phyloP scores from a whole-genome alignment of 192 early-diverging fungal genomes.

The Linnemannia elongata region DNA sequence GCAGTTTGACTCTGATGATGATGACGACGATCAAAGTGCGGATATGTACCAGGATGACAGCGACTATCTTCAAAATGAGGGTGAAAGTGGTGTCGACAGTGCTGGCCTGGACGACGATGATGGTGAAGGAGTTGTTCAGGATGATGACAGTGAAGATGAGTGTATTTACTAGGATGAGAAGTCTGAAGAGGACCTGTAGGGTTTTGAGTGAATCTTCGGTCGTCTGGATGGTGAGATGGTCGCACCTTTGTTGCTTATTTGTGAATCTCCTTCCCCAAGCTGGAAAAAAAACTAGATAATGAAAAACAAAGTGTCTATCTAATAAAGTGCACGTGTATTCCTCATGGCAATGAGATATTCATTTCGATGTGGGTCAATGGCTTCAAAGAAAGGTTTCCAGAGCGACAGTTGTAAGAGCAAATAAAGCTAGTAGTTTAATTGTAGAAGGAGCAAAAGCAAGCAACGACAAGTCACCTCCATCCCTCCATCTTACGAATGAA shows the following conservation, averaged over 20 bases:
- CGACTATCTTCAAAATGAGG: background rate
- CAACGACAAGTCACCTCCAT: background rate
- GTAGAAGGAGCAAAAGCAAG: background rate
- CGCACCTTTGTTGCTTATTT: too few species aligned
- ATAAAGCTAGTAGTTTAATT: background rate
- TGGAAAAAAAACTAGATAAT: background rate
- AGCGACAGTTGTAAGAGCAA: background rate
- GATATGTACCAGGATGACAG: too few species aligned
- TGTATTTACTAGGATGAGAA: background rate
- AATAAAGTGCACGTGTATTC: too few species aligned
- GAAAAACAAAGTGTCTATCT: background rate
- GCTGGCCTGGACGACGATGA: background rate
- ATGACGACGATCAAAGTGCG: too few species aligned
- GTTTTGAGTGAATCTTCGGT: too few species aligned
- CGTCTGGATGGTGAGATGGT: background rate
- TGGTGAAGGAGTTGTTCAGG: background rate
- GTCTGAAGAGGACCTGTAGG: too few species aligned
- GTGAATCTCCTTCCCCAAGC: too few species aligned
- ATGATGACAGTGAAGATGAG: slow-evolving; percentile 1
- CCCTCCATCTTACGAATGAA: slow-evolving; percentile 7
- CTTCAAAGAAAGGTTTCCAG: too few species aligned
- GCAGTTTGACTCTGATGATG: too few species aligned
- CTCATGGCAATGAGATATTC: too few species aligned
- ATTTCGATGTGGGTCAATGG: too few species aligned
- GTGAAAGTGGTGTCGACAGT: background rate